Base-by-base conservation (phyloP, 257 asterid species). In the Ilex aquifolium region DNA sequence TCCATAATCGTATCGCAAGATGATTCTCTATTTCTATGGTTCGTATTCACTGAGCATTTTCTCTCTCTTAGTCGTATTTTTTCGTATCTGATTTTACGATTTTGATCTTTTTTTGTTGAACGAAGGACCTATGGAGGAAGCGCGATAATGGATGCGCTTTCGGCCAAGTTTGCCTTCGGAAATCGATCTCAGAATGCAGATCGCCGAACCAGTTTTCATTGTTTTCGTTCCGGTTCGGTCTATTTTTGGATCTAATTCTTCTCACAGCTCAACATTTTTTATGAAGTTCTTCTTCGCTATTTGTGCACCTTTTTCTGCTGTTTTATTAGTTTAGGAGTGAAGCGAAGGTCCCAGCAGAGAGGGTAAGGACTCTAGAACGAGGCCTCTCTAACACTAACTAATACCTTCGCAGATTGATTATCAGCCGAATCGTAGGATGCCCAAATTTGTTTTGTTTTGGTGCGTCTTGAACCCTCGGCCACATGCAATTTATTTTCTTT, bases 331-430 rank as follows among this genome's bases (percentile, higher is more conserved):
- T 6, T n/a, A 48, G 27, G 27, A 21, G 9, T 2, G 14, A 16
- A 13, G 76, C 90, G 89, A 89, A 84, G 97, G 91, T 81, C 94
- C 94, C 95, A 81, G 97, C 94, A 86, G 97, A 72, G 95, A 66
- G 88, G 82, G 60, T 68, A 57, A 30, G 10, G 2, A 60, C 79
- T 81, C 90, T 65, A 0, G 13, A 0, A 58, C 72, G 97, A 85
- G 83, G 55, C 79, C 93, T 80, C 94, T 90, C 94, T 85, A 87
- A 87, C 91, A 77, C 59, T 30, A 40, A 2, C 3, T 32, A 10
- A 59, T n/a, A 21, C 88, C 90, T 86, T 89, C 95, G 88, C 65
- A 89, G 2, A 84, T 57, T 10, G 2, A 59, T 9, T 49, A 13
- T 64, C 29, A 68, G 87, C 94, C 94, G 76, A 72, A 71, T 68